Percentiles rank a stretch among this genome's conserved stretches.
phyloP scores from a whole-genome alignment of 129 eudicot genomes.

The Flaveria trinervia region DNA sequence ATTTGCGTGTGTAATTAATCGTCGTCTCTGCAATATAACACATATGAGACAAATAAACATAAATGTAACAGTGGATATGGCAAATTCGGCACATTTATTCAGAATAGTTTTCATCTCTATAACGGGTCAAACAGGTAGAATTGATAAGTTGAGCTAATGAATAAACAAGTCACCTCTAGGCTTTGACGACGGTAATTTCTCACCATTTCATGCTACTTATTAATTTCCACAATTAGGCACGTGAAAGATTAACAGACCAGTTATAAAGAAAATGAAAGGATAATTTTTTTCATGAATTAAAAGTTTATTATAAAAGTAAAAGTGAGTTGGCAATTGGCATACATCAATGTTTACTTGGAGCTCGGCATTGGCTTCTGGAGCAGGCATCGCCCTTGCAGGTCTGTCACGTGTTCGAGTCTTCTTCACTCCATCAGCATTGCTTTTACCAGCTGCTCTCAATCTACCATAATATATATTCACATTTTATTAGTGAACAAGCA shows the following conservation, averaged over 20 bases:
- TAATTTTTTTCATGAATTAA: background rate
- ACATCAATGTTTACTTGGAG: slow-evolving; percentile 84
- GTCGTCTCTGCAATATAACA: slow-evolving; percentile 56
- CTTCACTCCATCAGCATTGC: slow-evolving; percentile 59
- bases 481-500: background rate
- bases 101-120: background rate
- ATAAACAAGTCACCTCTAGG: background rate
- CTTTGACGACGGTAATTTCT: no score
- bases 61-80: background rate
- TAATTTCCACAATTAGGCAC: no score
- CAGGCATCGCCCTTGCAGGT: slow-evolving; percentile 64
- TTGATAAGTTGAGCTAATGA: no score
- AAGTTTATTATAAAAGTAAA: background rate
- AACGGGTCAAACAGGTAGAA: background rate
- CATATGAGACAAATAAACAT: no score
- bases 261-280: background rate
- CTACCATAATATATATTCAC: slow-evolving; percentile 37
- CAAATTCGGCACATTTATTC: background rate
- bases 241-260: background rate
- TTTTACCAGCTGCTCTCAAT: slow-evolving; percentile 73
- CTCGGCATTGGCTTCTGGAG: slow-evolving; percentile 93
- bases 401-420: slow-evolving; percentile 68
- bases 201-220: no score
- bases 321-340: slow-evolving; percentile 34
- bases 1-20: slow-evolving; percentile 71